phyloP scores from a whole-genome alignment of 78 protist species.

The Isochrysis galbana region DNA sequence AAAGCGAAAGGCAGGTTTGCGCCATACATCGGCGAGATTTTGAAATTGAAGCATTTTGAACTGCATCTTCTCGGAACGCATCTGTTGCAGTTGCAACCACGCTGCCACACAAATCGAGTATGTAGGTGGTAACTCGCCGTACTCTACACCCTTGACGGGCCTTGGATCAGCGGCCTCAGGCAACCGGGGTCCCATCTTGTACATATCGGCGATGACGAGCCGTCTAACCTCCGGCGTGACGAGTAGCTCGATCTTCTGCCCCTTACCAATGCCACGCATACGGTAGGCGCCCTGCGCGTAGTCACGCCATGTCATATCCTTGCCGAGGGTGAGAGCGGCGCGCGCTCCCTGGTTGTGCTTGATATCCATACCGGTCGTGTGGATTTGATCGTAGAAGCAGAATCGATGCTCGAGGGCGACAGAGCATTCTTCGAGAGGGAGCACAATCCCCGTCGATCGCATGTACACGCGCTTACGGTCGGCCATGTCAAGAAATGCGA shows the following conservation, averaged over 20 bases:
- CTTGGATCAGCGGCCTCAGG: background rate
- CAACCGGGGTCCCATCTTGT: background rate
- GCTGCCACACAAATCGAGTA: background rate
- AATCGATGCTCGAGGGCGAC: conserved; percentile 55
- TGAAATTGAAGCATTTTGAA: background rate
- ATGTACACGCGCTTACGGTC: conserved; percentile 30
- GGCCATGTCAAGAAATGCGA: conserved; percentile 16
- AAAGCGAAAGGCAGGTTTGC: background rate
- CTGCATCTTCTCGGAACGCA: background rate
- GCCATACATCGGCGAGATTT: background rate
- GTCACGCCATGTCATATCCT: conserved; percentile 67
- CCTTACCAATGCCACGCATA: conserved; percentile 66
- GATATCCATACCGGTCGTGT: conserved; percentile 67
- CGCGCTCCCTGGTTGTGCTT: conserved; percentile 36
- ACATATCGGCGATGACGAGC: background rate
- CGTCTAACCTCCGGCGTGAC: conserved; percentile 50
- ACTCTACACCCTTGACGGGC: background rate
- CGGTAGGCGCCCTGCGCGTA: conserved; percentile 69
- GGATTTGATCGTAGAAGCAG: conserved; percentile 67
- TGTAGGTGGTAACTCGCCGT: background rate
- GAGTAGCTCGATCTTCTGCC: conserved; percentile 43
- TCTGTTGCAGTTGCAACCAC: background rate
- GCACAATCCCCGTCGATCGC: conserved; percentile 37
- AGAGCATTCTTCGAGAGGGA: conserved; percentile 54
- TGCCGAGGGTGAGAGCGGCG: conserved; percentile 67